These are phyloP conservation scores for Tetrapisispora namnaoensis DNA, from an alignment of 805 yeast genomes.

Conservation along the genomic window DNA sequence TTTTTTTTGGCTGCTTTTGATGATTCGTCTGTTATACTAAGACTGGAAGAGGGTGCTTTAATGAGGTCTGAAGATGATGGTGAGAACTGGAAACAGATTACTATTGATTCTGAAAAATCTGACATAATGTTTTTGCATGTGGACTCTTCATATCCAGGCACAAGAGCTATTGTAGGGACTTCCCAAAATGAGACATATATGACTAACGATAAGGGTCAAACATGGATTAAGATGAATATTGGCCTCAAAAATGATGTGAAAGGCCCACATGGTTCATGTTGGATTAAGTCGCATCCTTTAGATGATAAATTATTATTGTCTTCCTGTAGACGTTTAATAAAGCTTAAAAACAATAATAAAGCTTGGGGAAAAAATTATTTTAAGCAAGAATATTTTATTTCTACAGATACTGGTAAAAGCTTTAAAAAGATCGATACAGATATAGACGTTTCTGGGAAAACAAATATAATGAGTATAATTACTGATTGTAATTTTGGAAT, in stretches of 20 bases:
- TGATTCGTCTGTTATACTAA: constrained; percentile 41
- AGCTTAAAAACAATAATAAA: too few relatives aligned
- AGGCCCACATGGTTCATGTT: neutral
- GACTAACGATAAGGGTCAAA: constrained; percentile 24
- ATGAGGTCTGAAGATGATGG: constrained; percentile 44
- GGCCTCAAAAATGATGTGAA: neutral
- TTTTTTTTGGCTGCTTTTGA: constrained; percentile 32
- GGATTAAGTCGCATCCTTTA: constrained; percentile 13
- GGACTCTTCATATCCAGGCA: constrained; percentile 10
- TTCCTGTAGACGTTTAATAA: constrained; percentile 3
- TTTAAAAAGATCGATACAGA: constrained; percentile 8
- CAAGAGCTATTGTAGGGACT: constrained; percentile 16
- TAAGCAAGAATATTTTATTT: neutral
- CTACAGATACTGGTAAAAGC: constrained; percentile 12
- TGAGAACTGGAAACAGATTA: constrained; percentile 31
- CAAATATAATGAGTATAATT: neutral
- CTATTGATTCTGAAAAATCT: constrained; percentile 2
- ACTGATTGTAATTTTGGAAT: neutral
- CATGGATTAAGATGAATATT: constrained; percentile 16
- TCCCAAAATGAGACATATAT: constrained; percentile 6
- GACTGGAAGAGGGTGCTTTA: constrained; percentile 21
- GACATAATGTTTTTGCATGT: constrained; percentile 2
- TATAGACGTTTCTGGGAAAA: neutral
- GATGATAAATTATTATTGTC: constrained; percentile 8
- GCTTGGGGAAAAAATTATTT: neutral